Evolutionary conservation across 2,329 filamentous ascomycete genomes (phyloP), one percentile per base, ranked within the genome.

Genomic region (Penicillium aurantiogriseum): DNA sequence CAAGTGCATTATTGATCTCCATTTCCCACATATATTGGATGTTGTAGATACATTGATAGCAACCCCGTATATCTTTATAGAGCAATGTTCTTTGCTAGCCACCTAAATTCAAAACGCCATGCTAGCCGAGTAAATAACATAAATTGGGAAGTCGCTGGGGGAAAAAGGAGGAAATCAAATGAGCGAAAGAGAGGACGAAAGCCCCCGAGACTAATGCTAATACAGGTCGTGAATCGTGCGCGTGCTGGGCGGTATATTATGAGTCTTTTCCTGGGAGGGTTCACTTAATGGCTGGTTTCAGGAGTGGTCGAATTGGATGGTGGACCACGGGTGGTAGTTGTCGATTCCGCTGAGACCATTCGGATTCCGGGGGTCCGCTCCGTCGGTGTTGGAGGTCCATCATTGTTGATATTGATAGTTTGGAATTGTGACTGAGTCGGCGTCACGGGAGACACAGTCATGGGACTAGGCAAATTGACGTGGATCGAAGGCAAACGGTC

Each of bases 401-500:
- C 57, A 6, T 13, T 33, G 31, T 33, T 33, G 8, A 23, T 46
- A 51, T 56, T 46, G 45, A 47, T 51, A 11, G 27, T 39, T 35
- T 55, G 54, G 2, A 53, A 56, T 6, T 56, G 64, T 5, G 57
- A 40, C 17, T 58, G 62, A 3, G 62, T 65, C 2, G 70, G 67
- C 0, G 69, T 68, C 11, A 63, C 54, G 13, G 69, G 69, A 4
- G 64, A 65, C 19, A 66, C 58, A 44, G 60, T 58, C 17, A 66
- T 55, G 2, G 71, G 69, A 49, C 67, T 72, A n/a, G 66, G 65
- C 7, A 66, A 43, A 23, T 73, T 69, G 31, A 74, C 63, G 15
- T 71, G 69, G 21, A 74, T 74, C 1, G 69, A 68, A 25, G 71
- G 70, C n/a, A 73, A 44, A 10, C 66, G 65, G 6, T 64, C 61